These are phyloP conservation scores for Penicillium sp. DNA, from an alignment of 2,329 filamentous ascomycete genomes.

Conservation along the genomic window DNA sequence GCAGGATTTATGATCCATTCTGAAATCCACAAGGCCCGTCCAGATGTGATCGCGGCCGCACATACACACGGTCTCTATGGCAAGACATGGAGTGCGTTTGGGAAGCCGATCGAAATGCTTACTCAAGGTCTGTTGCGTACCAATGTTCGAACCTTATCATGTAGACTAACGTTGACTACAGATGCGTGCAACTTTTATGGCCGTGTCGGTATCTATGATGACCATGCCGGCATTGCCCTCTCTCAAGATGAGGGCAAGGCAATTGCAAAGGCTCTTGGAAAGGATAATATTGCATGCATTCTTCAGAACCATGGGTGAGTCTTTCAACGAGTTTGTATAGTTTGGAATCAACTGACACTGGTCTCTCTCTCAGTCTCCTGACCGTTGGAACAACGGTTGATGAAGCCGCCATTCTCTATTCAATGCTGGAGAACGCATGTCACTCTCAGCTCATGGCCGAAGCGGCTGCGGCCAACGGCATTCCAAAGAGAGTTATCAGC, in stretches of 20 bases:
- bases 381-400: conserved; percentile 42
- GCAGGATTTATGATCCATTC: conserved; percentile 59
- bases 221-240: conserved; percentile 41
- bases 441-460: conserved; percentile 42
- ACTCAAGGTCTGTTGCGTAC: conserved; percentile 49
- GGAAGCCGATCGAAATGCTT: conserved; percentile 55
- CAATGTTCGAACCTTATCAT: neutral
- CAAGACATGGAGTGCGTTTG: conserved; percentile 59
- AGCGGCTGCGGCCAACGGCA: conserved; percentile 38
- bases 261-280: conserved; percentile 38
- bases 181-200: conserved; percentile 40
- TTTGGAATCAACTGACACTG: conserved; percentile 15
- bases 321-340: conserved; percentile 2
- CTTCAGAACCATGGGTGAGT: conserved; percentile 41
- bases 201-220: conserved; percentile 37
- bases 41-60: conserved; percentile 56
- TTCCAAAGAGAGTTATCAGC: conserved; percentile 34
- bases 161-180: conserved; percentile 7
- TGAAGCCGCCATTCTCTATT: conserved; percentile 39
- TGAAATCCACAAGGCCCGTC: conserved; percentile 55
- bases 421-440: conserved; percentile 41
- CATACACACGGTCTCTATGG: conserved; percentile 58
- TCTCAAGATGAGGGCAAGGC: conserved; percentile 39
- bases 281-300: conserved; percentile 41
- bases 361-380: conserved; percentile 27